A percentile compares a stretch with the other conserved stretches of the same genome.
Conservation (phyloP, 2,329 filamentous ascomycete species). For the Neopestalotiopsis sp. region DNA sequence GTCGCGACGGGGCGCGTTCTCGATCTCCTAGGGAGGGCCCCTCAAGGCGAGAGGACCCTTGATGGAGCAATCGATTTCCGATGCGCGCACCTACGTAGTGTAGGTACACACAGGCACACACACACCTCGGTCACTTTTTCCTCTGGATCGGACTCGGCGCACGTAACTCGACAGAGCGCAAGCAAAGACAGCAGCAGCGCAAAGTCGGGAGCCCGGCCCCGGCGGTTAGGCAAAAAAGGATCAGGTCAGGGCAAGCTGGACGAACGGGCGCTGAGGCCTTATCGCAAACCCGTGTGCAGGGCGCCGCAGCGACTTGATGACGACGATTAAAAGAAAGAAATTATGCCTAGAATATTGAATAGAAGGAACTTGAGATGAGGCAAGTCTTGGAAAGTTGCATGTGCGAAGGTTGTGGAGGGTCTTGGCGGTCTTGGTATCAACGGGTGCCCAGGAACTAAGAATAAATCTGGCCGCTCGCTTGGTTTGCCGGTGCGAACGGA, state of each 20-base stretch:
- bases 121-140: not conserved
- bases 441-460: conserved; percentile 18
- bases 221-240: not conserved
- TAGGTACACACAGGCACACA: not conserved
- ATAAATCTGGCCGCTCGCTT: conserved; percentile 15
- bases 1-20: not conserved
- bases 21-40: not conserved
- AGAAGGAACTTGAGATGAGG: conserved; percentile 10
- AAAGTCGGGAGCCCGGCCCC: not conserved
- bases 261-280: not conserved
- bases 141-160: not conserved
- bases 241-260: not conserved
- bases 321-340: not conserved
- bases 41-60: not conserved
- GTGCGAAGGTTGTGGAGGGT: conserved; percentile 19
- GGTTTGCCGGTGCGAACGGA: conserved; percentile 7
- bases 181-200: not conserved
- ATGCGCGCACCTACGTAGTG: not conserved
- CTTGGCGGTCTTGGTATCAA: conserved; percentile 19
- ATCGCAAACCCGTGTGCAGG: not conserved
- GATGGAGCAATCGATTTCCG: conserved; percentile 3
- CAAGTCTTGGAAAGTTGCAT: conserved; percentile 19
- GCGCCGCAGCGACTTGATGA: conserved; percentile 13
- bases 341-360: not conserved
- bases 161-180: not conserved